Conservation (phyloP, 2,329 filamentous ascomycete species). For the Beauveria caledonica region DNA sequence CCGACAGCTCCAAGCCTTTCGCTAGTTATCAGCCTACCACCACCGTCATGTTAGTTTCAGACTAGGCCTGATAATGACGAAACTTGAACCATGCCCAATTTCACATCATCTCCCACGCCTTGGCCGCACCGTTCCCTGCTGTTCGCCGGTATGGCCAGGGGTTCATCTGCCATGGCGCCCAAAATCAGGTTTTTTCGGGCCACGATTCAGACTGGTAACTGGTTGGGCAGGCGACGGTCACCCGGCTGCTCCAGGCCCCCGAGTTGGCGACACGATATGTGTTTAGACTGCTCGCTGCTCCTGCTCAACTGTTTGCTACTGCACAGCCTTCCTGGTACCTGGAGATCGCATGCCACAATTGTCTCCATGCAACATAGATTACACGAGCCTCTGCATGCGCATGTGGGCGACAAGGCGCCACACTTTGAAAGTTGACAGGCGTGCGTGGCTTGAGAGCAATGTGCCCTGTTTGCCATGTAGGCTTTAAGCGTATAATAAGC, state of each 20-base stretch:
- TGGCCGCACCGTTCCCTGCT: neutral
- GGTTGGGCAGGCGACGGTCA: conserved; percentile 6
- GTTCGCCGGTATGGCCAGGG: neutral
- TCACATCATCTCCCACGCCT: conserved; percentile 10
- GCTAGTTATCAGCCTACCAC: neutral
- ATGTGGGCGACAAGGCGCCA: neutral
- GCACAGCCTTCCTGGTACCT: conserved; percentile 6
- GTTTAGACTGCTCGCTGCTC: neutral
- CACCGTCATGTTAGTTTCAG: conserved; percentile 8
- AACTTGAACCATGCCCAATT: conserved; percentile 8
- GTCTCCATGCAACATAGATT: neutral
- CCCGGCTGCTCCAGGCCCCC: neutral
- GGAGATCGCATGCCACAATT: neutral
- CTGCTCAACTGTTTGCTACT: neutral
- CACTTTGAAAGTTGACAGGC: neutral
- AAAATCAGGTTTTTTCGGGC: conserved; percentile 1
- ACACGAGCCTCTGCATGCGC: neutral
- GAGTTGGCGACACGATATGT: neutral
- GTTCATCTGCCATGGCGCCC: neutral
- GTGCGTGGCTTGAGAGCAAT: neutral
- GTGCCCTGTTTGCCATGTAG: too few species aligned
- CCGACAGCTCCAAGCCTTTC: conserved; percentile 10
- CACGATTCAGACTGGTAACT: neutral
- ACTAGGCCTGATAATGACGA: conserved; percentile 13
- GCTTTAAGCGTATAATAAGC: too few species aligned